phyloP scores from a whole-genome alignment of 1,139 yeast species.

The Debaryomyces sp. region DNA sequence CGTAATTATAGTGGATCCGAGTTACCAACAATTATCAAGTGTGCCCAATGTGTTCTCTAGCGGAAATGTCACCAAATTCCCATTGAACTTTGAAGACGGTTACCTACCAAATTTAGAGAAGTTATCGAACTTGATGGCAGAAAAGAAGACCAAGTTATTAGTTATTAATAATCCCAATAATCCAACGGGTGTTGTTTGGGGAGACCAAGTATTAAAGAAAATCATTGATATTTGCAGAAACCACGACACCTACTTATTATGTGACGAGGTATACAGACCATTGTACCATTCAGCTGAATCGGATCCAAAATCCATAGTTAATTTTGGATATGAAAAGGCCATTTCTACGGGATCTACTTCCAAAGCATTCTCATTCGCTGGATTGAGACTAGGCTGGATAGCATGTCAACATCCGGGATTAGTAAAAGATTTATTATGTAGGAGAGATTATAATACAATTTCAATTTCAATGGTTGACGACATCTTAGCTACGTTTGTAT shows the following conservation, averaged over 20 bases:
- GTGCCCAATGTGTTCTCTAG: constrained; percentile 55
- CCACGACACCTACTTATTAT: constrained; percentile 38
- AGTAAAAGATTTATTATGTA: constrained; percentile 34
- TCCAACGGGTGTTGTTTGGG: constrained; percentile 55
- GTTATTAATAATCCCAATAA: constrained; percentile 58
- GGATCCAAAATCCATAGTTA: constrained; percentile 43
- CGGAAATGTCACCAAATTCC: constrained; percentile 36
- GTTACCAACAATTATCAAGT: constrained; percentile 54
- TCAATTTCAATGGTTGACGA: constrained; percentile 55
- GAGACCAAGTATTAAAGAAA: constrained; percentile 29
- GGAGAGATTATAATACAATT: constrained; percentile 57
- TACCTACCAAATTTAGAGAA: constrained; percentile 40
- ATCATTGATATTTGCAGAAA: constrained; percentile 43
- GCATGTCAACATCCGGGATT: constrained; percentile 36
- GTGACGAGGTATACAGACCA: constrained; percentile 63
- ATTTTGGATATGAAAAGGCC: constrained; percentile 45
- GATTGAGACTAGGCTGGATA: constrained; percentile 59
- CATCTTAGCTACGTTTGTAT: constrained; percentile 46
- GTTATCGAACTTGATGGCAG: constrained; percentile 29
- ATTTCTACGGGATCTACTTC: constrained; percentile 56
- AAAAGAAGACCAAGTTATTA: constrained; percentile 44
- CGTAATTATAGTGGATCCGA: constrained; percentile 53
- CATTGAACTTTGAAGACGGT: constrained; percentile 32
- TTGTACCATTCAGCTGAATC: constrained; percentile 41
- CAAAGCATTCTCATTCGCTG: constrained; percentile 59